Conservation (phyloP, 2,329 filamentous ascomycete species). For the Arthrobotrys iridis region DNA sequence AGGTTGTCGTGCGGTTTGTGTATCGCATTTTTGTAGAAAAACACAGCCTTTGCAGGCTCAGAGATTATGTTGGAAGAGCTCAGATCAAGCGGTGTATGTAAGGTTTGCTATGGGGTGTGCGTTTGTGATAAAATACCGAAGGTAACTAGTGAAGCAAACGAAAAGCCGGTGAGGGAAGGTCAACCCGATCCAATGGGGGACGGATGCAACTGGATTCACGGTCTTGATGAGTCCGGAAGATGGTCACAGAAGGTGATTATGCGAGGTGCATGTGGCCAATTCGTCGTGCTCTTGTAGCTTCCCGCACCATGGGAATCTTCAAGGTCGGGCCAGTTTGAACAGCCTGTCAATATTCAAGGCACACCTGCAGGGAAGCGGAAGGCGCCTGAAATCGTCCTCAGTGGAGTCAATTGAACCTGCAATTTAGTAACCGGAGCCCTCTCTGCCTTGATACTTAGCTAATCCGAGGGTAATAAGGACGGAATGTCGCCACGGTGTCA, state of each 20-base stretch:
- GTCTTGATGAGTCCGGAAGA: not conserved
- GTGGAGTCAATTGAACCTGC: slow-evolving; percentile 51
- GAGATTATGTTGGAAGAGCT: slow-evolving; percentile 16
- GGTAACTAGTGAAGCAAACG: not conserved
- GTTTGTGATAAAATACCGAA: slow-evolving; percentile 1
- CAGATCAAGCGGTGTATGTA: slow-evolving; percentile 19
- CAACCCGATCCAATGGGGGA: slow-evolving; percentile 46
- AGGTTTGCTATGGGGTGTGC: not conserved
- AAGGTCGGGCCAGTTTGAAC: slow-evolving; percentile 45
- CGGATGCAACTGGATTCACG: slow-evolving; percentile 1
- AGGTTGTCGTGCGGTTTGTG: slow-evolving; percentile 61
- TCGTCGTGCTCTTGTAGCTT: slow-evolving; percentile 53
- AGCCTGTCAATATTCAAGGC: slow-evolving; percentile 39
- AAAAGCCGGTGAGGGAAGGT: slow-evolving; percentile 23
- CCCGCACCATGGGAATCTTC: slow-evolving; percentile 8
- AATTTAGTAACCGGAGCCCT: slow-evolving; percentile 30
- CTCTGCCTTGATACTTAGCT: slow-evolving; percentile 21
- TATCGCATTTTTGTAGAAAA: slow-evolving; percentile 55
- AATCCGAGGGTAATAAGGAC: slow-evolving; percentile 6
- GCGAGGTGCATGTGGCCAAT: slow-evolving; percentile 46
- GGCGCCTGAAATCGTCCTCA: slow-evolving; percentile 1
- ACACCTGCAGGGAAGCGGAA: slow-evolving; percentile 15
- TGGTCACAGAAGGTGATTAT: slow-evolving; percentile 21
- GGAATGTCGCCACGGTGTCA: slow-evolving; percentile 53
- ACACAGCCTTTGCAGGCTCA: slow-evolving; percentile 48